Evolutionary conservation across 2,329 filamentous ascomycete genomes (phyloP), one percentile per base, ranked within the genome.

Genomic region (Simplicillium sp.): DNA sequence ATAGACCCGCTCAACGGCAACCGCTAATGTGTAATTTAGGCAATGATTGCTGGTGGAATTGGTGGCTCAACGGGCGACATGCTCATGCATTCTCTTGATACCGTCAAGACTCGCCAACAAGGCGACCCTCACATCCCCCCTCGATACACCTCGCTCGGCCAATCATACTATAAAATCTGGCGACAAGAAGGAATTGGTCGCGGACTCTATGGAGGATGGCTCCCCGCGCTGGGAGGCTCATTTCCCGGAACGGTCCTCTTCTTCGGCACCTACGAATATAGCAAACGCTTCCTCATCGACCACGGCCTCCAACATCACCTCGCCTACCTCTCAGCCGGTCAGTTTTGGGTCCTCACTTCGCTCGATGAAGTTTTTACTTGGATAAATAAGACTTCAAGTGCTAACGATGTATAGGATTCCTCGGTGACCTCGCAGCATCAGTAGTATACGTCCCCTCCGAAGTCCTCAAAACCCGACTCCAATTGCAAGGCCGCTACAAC

Each of bases 1-100:
- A 3, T 7, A 14, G 12, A 8, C 16, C 36, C 20, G 36, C 16
- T 37, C 20, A 13, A 28, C 16, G 18, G 15, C n/a, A 14, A 36
- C 16, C 6, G 29, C 42, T 44, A 41, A 41, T 36, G 14, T 16
- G 39, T 47, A 41, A 46, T 36, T 31, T 44, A 95, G 87, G 82
- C 85, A 59, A 98, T 97, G 89, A 73, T 98, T 55, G 92, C 92
- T 29, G 92, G 92, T 56, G 92, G 90, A 45, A 70, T 94, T 40
- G 92, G 94, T 56, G 92, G 92, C 40, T 89, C 86, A 13, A 94
- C 84, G 42, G 92, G 94, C 44, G 92, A 98, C 62, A 84, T 98
- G 75, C 70, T 98, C 50, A 98, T 98, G 92, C 92, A 98, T 67
- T 97, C 90, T 36, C 76, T 98, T 56, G 92, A 98, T 62, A 98